phyloP scores from a whole-genome alignment of 306 rosid genomes.

The Rubus parviflorus region DNA sequence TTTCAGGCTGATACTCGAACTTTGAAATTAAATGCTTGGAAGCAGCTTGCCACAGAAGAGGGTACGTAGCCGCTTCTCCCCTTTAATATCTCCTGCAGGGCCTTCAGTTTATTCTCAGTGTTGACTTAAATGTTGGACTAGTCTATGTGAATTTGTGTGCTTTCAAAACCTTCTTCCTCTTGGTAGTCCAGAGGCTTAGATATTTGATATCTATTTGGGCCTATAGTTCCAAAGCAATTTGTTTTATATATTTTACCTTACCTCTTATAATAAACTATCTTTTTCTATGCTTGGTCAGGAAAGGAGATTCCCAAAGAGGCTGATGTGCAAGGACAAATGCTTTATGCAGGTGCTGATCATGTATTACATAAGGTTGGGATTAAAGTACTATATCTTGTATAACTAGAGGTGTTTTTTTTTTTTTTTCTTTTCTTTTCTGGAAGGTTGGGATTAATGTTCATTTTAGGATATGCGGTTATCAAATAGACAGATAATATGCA shows the following conservation, averaged over 20 bases:
- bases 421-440: no score
- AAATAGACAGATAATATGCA: neutral
- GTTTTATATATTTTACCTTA: neutral
- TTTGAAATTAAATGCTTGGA: conserved; percentile 78
- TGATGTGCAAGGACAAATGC: conserved; percentile 58
- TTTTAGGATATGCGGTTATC: neutral
- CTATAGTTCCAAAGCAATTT: neutral
- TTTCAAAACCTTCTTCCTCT: neutral
- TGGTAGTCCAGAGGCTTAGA: neutral
- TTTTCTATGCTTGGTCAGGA: conserved; percentile 43
- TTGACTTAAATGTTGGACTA: neutral
- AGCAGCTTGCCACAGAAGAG: conserved; percentile 84
- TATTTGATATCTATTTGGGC: neutral
- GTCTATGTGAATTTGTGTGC: neutral
- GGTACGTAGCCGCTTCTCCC: conserved; percentile 45
- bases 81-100: neutral
- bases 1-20: conserved; percentile 89
- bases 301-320: conserved; percentile 68
- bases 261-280: neutral
- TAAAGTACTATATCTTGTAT: no score
- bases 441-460: conserved; percentile 52
- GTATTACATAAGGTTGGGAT: conserved; percentile 69
- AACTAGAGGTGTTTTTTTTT: no score
- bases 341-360: conserved; percentile 70
- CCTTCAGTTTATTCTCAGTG: neutral